A percentile compares a stretch with the other conserved stretches of the same genome.
phyloP scores from a whole-genome alignment of 805 yeast species.

The Yueomyces sinensis region DNA sequence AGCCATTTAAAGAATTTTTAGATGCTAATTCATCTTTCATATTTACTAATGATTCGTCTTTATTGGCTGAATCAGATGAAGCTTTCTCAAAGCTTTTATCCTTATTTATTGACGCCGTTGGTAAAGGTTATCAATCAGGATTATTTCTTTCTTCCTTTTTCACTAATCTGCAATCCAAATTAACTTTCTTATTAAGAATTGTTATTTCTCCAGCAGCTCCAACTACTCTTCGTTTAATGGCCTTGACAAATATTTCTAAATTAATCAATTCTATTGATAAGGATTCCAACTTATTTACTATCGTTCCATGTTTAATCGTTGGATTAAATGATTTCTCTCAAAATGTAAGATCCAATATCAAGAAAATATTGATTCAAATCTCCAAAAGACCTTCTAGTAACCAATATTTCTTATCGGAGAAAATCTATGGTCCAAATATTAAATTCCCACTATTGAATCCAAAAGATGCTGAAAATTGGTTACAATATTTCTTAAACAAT shows the following conservation, averaged over 20 bases:
- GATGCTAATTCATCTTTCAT: conserved; percentile 18
- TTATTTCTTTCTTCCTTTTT: conserved; percentile 26
- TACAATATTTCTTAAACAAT: conserved; percentile 30
- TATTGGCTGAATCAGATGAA: conserved; percentile 19
- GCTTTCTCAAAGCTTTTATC: conserved; percentile 32
- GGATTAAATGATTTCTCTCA: conserved; percentile 40
- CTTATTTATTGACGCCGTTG: conserved; percentile 33
- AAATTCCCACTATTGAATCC: conserved; percentile 45
- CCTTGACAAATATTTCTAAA: conserved; percentile 31
- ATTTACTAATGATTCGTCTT: conserved; percentile 21
- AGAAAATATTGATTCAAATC: conserved; percentile 27
- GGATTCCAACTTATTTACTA: conserved; percentile 33
- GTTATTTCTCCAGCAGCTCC: conserved; percentile 49
- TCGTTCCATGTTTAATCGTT: conserved; percentile 45
- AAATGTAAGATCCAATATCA: conserved; percentile 34
- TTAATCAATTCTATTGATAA: conserved; percentile 24
- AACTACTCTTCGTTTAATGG: conserved; percentile 36
- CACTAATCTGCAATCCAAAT: conserved; percentile 27
- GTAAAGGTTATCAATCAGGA: conserved; percentile 20
- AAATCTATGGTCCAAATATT: conserved; percentile 41
- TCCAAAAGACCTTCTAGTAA: conserved; percentile 26
- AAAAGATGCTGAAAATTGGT: conserved; percentile 42
- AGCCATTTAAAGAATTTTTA: conserved; percentile 21
- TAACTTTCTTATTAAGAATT: conserved; percentile 49
- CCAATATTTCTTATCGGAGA: conserved; percentile 37